phyloP scores from a whole-genome alignment of 1,284 basidiomycete genomes.

The Moesziomyces globuligerus region DNA sequence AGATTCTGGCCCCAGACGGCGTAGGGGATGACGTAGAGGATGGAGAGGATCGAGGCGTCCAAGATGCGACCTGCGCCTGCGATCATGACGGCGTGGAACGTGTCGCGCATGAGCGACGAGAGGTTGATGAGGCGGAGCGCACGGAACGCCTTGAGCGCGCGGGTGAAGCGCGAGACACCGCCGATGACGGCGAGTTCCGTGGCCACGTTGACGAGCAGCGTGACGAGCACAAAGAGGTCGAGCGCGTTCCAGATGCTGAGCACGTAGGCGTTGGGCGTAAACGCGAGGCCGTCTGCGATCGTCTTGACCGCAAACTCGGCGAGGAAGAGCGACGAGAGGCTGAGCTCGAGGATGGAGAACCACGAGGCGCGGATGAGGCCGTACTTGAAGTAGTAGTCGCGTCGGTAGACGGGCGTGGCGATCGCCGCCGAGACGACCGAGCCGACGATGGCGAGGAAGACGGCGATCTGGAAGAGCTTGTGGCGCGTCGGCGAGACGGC shows the following conservation, averaged over 20 bases:
- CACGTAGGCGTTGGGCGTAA: slow-evolving; percentile 93
- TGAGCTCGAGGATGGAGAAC: slow-evolving; percentile 86
- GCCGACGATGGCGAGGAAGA: slow-evolving; percentile 82
- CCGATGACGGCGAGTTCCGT: slow-evolving; percentile 82
- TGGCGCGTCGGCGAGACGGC: slow-evolving; percentile 71
- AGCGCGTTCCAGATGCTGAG: slow-evolving; percentile 91
- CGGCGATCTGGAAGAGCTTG: slow-evolving; percentile 78
- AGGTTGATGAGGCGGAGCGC: slow-evolving; percentile 88
- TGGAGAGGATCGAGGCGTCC: slow-evolving; percentile 89
- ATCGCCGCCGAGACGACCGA: slow-evolving; percentile 85
- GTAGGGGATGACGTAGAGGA: slow-evolving; percentile 93
- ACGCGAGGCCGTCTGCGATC: slow-evolving; percentile 84
- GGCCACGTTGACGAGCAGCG: slow-evolving; percentile 82
- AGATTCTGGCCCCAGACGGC: slow-evolving; percentile 97
- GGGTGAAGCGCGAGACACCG: slow-evolving; percentile 79
- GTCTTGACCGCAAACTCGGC: slow-evolving; percentile 90
- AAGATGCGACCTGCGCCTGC: slow-evolving; percentile 86
- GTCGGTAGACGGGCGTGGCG: slow-evolving; percentile 87
- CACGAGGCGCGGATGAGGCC: slow-evolving; percentile 78
- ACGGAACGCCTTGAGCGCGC: slow-evolving; percentile 87
- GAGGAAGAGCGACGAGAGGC: slow-evolving; percentile 80
- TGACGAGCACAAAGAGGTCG: slow-evolving; percentile 86
- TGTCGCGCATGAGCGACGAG: slow-evolving; percentile 77
- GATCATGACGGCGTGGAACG: slow-evolving; percentile 90
- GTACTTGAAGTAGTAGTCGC: slow-evolving; percentile 75